Percentiles rank a stretch among this genome's conserved stretches.
Conservation (phyloP, 768 basidiomycete genomes). For the Suillus luteus region DNA sequence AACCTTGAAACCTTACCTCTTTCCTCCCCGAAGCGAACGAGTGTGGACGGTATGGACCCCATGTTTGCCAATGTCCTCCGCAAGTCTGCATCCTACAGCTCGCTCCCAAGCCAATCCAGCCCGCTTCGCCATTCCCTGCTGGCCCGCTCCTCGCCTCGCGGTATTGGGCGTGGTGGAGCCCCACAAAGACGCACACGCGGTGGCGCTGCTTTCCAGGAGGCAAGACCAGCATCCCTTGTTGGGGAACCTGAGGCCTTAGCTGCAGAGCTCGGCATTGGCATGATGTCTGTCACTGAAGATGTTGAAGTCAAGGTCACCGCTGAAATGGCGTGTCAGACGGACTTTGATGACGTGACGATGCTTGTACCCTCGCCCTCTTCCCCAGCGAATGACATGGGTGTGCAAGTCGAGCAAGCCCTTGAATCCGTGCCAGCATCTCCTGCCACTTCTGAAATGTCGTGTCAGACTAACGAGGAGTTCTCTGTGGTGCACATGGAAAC, state of each 20-base stretch:
- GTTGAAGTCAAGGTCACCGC: slow-evolving; percentile 44
- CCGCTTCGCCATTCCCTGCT: slow-evolving; percentile 64
- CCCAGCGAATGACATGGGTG: slow-evolving; percentile 39
- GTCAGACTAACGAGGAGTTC: slow-evolving; percentile 50
- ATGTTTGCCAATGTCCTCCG: slow-evolving; percentile 78
- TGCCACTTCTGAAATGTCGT: slow-evolving; percentile 38
- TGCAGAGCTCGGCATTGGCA: slow-evolving; percentile 57
- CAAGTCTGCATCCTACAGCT: slow-evolving; percentile 47
- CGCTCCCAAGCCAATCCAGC: slow-evolving; percentile 49
- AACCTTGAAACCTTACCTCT: slow-evolving; percentile 43
- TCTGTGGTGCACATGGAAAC: slow-evolving; percentile 43
- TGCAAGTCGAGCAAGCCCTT: slow-evolving; percentile 41
- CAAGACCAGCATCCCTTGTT: slow-evolving; percentile 69
- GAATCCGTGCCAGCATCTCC: slow-evolving; percentile 19
- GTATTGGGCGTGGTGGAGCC: slow-evolving; percentile 44
- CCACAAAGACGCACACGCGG: slow-evolving; percentile 59
- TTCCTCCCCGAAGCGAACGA: slow-evolving; percentile 60
- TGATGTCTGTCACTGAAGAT: slow-evolving; percentile 43
- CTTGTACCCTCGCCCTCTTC: slow-evolving; percentile 31
- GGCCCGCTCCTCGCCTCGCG: slow-evolving; percentile 39
- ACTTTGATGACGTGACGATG: slow-evolving; percentile 38
- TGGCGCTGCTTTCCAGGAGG: slow-evolving; percentile 69
- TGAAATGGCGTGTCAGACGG: slow-evolving; percentile 71
- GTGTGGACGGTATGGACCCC: slow-evolving; percentile 88
- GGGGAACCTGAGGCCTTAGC: slow-evolving; percentile 74